Percentiles rank a stretch among this genome's conserved stretches.
phyloP scores from a whole-genome alignment of 208 protist genomes.

The Acanthamoeba culbertsoni region DNA sequence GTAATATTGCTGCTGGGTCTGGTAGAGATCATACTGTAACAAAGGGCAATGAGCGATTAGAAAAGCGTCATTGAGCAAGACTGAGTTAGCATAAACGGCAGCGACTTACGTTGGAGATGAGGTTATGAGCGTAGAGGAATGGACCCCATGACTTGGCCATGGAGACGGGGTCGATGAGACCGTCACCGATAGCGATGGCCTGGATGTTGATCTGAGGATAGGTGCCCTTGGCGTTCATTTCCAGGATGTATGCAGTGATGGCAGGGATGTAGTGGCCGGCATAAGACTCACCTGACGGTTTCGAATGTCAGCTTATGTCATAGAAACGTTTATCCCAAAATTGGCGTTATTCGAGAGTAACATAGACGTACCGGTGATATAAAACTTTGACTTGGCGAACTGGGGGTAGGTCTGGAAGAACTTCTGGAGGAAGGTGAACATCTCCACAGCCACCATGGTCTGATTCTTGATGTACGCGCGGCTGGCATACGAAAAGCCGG shows the following conservation, averaged over 20 bases:
- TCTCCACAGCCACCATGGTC: conserved; percentile 16
- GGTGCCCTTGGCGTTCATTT: not conserved
- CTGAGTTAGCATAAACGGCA: too few relatives aligned
- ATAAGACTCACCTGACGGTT: not conserved
- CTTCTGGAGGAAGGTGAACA: conserved; percentile 56
- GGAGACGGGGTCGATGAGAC: conserved; percentile 43
- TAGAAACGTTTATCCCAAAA: not conserved
- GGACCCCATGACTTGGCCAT: conserved; percentile 51
- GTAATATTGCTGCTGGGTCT: conserved; percentile 38
- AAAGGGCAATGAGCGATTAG: too few relatives aligned
- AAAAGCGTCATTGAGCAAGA: too few relatives aligned
- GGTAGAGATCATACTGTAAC: not conserved
- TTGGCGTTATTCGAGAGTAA: not conserved
- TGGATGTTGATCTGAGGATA: conserved; percentile 38
- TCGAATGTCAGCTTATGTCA: not conserved
- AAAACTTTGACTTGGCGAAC: conserved; percentile 46
- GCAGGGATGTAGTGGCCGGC: conserved; percentile 45
- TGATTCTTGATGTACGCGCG: conserved; percentile 44
- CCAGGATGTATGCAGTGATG: conserved; percentile 27
- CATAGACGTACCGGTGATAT: not conserved
- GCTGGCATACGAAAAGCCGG: conserved; percentile 26
- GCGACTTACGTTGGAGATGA: conserved; percentile 18
- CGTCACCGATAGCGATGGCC: conserved; percentile 44
- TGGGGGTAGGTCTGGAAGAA: conserved; percentile 47
- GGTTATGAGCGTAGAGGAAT: conserved; percentile 28